Base-by-base conservation (phyloP, 2,329 filamentous ascomycete species). In the Lasiodiplodia gonubiensis region DNA sequence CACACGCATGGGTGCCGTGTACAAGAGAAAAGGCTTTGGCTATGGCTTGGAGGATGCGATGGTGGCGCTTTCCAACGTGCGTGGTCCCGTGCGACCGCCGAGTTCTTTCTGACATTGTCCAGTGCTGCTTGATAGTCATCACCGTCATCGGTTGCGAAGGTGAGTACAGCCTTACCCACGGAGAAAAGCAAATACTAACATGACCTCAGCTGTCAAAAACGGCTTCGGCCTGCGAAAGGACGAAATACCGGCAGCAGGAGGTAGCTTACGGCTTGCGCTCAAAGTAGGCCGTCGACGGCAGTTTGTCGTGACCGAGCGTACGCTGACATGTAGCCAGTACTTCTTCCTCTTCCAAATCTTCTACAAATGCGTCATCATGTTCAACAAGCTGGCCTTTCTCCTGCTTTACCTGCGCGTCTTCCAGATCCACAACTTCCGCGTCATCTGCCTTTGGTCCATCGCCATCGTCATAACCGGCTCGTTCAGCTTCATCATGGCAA, bases 341-440 rank as follows among this genome's bases (percentile, higher is more conserved):
- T 75, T 74, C 68, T 75, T 71, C 69, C 61, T 73, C 11, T 71
- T 72, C 2, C 70, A 72, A 18, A 33, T 69, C 2, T 73, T 74
- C 67, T 74, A 74, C 68, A 72, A 67, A 7, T 67, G 74, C 21
- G 70, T 70, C 18, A 75, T 72, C 30, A 70, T 69, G 42, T 71
- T 74, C 67, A 74, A 72, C 66, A 74, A 75, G 54, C 71, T 75
- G 67, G 71, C 72, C 1, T 73, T 74, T 46, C 52, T 75, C 2
- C 69, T 70, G 7, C 64, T 75, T 4, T 74, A 74, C 60, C 70
- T 73, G 35, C 73, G 73, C n/a, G 67, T 74, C 37, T 75, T 74
- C 49, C 69, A 71, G 1, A 64, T 72, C 42, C 48, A 60, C 18
- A 66, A 65, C 3, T 75, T 75, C 35, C 68, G 71, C 4, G 52